phyloP scores from a whole-genome alignment of 495 filamentous ascomycete genomes.

The Penicillium cosmopolitanum region DNA sequence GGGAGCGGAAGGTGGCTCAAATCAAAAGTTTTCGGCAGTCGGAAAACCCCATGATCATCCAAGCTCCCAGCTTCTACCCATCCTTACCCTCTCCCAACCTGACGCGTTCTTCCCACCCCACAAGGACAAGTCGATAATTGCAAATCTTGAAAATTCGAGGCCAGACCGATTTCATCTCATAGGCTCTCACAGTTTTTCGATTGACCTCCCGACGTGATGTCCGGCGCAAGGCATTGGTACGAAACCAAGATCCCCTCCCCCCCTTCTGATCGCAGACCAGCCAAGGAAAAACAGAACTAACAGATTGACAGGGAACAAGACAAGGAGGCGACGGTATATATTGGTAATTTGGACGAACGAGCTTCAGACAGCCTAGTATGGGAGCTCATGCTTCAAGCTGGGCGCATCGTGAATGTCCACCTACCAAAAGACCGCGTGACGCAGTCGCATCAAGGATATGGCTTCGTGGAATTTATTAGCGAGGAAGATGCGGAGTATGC shows the following conservation, averaged over 20 bases:
- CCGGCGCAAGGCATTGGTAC: constrained; percentile 81
- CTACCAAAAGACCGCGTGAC: constrained; percentile 97
- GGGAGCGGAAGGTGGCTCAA: constrained; percentile 25
- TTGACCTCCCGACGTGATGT: constrained; percentile 51
- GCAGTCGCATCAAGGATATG: constrained; percentile 95
- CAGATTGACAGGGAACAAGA: constrained; percentile 81
- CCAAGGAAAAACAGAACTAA: constrained; percentile 8
- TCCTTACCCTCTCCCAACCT: not conserved
- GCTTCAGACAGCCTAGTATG: constrained; percentile 88
- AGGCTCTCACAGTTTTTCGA: not conserved
- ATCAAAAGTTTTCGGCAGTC: constrained; percentile 44
- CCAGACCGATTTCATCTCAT: not conserved
- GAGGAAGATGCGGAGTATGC: constrained; percentile 98
- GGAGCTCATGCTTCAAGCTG: constrained; percentile 97
- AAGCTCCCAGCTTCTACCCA: constrained; percentile 8
- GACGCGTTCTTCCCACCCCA: not conserved
- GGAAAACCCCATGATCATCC: constrained; percentile 18
- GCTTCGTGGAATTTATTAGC: constrained; percentile 96
- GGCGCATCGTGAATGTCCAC: constrained; percentile 96
- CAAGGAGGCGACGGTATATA: constrained; percentile 97
- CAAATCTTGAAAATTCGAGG: not conserved
- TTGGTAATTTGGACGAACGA: constrained; percentile 97
- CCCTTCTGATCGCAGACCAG: not conserved
- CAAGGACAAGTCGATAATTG: not conserved
- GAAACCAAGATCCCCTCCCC: constrained; percentile 15